Percentiles rank a stretch among this genome's conserved stretches.
Conservation (phyloP, 2,329 filamentous ascomycete species). For the Sclerotinia borealis region DNA sequence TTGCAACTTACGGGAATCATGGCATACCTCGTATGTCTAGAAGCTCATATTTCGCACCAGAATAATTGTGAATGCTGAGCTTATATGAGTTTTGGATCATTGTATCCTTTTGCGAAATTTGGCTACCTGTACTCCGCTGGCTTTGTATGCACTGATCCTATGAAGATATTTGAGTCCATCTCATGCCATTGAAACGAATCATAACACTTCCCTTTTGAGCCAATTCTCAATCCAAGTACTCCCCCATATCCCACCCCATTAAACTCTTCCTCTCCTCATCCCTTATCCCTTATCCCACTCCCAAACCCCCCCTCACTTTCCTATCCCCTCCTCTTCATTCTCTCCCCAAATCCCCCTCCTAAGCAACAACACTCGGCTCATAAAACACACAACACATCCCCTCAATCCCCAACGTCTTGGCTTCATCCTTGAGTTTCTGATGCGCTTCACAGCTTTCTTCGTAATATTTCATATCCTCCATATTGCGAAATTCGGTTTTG, state of each 20-base stretch:
- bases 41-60: neutral
- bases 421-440: constrained; percentile 37
- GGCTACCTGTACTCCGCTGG: neutral
- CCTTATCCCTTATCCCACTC: no score
- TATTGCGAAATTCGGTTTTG: constrained; percentile 45
- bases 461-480: constrained; percentile 56
- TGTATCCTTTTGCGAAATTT: neutral
- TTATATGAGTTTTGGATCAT: neutral
- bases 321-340: neutral
- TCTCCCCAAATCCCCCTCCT: neutral
- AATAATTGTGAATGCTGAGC: neutral
- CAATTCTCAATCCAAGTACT: neutral
- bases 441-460: constrained; percentile 52
- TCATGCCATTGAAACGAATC: neutral
- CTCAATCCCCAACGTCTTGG: constrained; percentile 17
- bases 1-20: neutral
- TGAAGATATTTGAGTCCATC: neutral
- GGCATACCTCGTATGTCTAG: neutral
- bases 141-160: neutral
- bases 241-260: neutral
- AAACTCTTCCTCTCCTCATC: no score
- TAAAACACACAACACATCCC: constrained; percentile 30
- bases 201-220: neutral
- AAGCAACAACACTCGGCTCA: constrained; percentile 20
- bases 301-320: neutral